These are phyloP conservation scores for Pachyrhizus erosus DNA, from an alignment of 306 rosid species.

Conservation along the genomic window DNA sequence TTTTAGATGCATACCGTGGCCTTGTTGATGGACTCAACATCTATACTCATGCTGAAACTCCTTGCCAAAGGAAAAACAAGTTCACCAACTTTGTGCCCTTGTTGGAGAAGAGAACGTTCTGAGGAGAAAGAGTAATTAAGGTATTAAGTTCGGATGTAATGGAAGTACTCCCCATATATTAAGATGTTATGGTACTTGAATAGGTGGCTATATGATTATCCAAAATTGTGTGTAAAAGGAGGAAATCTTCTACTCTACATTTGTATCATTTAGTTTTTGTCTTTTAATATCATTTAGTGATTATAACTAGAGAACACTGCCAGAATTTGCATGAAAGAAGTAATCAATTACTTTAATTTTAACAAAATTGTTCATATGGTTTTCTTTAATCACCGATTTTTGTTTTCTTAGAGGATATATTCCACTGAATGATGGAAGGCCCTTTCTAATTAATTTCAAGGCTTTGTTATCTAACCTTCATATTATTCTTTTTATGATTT, in stretches of 20 bases:
- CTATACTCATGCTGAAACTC: slow-evolving; percentile 63
- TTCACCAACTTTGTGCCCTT: slow-evolving; percentile 89
- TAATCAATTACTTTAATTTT: background rate
- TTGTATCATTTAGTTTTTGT: background rate
- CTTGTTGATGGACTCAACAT: slow-evolving; percentile 61
- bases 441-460: background rate
- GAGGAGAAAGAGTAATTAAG: slow-evolving; percentile 34
- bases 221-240: slow-evolving; percentile 17
- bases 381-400: no score
- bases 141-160: background rate
- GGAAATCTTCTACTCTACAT: background rate
- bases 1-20: slow-evolving; percentile 50
- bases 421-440: no score
- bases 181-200: background rate
- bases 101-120: slow-evolving; percentile 88
- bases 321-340: background rate
- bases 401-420: no score
- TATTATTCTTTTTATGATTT: background rate
- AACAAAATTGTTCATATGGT: no score
- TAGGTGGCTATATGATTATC: background rate
- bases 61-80: slow-evolving; percentile 92
- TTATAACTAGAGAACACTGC: background rate
- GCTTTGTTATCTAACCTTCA: background rate
- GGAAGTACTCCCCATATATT: background rate
- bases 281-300: background rate